Base-by-base conservation (phyloP, 495 filamentous ascomycete species). In the Neurospora discreta region DNA sequence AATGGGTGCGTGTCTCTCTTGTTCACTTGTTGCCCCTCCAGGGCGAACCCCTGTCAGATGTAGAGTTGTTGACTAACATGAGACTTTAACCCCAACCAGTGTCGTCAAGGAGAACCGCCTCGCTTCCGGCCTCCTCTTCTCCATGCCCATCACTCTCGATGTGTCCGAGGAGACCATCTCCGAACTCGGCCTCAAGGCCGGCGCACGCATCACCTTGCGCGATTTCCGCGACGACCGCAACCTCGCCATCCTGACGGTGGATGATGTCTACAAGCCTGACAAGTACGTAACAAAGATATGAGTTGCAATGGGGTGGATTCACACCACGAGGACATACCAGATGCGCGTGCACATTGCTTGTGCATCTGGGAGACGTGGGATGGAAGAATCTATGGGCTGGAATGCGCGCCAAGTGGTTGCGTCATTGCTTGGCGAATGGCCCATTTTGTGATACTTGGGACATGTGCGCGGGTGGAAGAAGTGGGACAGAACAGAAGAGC, bases 201-300 rank as follows among this genome's bases (percentile, higher is more conserved):
- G 95, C 44, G 83, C 89, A 68, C 89, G 94, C 70, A 84, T 97
- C 75, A 92, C 93, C 43, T 90, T 99, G 46, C 92, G 95, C 70
- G 95, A 99, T 81, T 94, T 97, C 85, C 91, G 95, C 81, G 96
- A 99, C 77, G 95, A 99, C 80, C 88, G 93, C 39, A 95, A 97
- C 81, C 85, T 99, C 74, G 95, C 94, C 72, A 99, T 99, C 77
- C 87, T 98, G 78, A 97, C 94, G 41, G 89, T 99, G 71, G 94
- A 97, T 46, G 95, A 99, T 83, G 88, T 99, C 75, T 99, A 99
- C 86, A 90, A 90, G 82, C 94, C 95, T 44, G 89, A 99, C 85
- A 98, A 98, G 95, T 97, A 87, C 84, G 89, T 82, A 46, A 43
- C 44, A 69, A 52, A 72, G 58, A 39, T 70, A 33, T 72, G 38